Base-by-base conservation (phyloP, 176 grass and related monocot species). In the Triticum timopheevii region DNA sequence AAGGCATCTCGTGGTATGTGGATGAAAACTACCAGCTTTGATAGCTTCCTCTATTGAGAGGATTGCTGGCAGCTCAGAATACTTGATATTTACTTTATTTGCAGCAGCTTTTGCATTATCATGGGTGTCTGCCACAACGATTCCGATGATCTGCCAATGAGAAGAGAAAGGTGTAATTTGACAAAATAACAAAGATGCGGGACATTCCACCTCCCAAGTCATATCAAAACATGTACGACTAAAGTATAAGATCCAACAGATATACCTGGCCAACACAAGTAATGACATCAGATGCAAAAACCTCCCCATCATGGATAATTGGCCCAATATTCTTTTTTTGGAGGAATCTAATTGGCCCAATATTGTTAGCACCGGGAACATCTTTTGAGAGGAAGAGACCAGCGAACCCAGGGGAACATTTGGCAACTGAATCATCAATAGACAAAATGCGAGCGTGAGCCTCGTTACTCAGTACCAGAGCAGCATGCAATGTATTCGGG, bases 251-350 rank as follows among this genome's bases (percentile, higher is more conserved):
- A 77, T 87, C 68, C n/a, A 83, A 56, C 13, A 61, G 52, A 83
- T 88, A 98, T 88, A 98, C 96, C 93, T 95, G 96, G 15, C 96
- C 93, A 89, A 98, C 96, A 98, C 96, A 98, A 75, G 96, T 94
- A 56, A 98, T 93, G 73, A 92, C 61, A 67, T 98, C 77, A 54
- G 96, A 88, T 73, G 96, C 96, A 87, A 95, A 98, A 82, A 95
- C 75, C 78, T 95, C 96, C 90, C 95, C 96, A 67, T 98, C 96
- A 56, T 79, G 88, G 70, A 92, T 58, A 83, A 92, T 25, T 71
- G 90, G 47, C 50, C 47, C 47, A 50, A 16, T 50, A 16, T 50
- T 50, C 4, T 52, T 52, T 52, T 52, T 52, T 6, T 6, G 15
- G 15, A 52, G 13, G 49, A 52, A 52, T 52, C 49, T 50, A 16